phyloP scores from a whole-genome alignment of 176 grass and related monocot species.

The Musa schizocarpa region DNA sequence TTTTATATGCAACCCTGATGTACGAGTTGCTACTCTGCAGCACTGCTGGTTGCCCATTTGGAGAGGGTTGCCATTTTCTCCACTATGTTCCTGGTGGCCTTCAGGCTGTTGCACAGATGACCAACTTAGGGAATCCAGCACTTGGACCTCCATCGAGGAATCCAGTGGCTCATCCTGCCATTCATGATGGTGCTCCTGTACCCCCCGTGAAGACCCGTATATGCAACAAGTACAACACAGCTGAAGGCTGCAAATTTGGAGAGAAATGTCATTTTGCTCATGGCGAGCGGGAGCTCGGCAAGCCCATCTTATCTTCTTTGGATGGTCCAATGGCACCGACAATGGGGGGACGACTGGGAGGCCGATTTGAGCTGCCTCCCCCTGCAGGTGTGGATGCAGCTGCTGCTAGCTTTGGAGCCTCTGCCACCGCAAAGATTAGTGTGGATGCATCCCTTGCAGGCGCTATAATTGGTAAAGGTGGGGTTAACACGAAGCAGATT shows the following conservation, averaged over 20 bases:
- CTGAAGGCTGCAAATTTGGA: slow-evolving; percentile 79
- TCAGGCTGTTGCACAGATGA: slow-evolving; percentile 57
- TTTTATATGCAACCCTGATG: not conserved
- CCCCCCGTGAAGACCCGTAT: slow-evolving; percentile 55
- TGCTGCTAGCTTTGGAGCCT: slow-evolving; percentile 58
- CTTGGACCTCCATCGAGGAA: slow-evolving; percentile 39
- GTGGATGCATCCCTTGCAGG: slow-evolving; percentile 81
- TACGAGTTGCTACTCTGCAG: slow-evolving; percentile 34
- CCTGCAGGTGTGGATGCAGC: slow-evolving; percentile 25
- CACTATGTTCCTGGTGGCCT: slow-evolving; percentile 76
- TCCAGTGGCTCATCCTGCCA: slow-evolving; percentile 29
- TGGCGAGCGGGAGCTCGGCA: slow-evolving; percentile 69
- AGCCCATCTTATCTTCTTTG: slow-evolving; percentile 25
- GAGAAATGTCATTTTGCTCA: slow-evolving; percentile 87
- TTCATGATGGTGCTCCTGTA: slow-evolving; percentile 26
- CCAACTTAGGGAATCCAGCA: slow-evolving; percentile 44
- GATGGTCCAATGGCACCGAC: slow-evolving; percentile 35
- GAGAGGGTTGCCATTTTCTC: slow-evolving; percentile 74
- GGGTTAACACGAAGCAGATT: slow-evolving; percentile 86
- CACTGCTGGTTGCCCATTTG: slow-evolving; percentile 83
- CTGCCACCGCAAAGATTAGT: slow-evolving; percentile 84
- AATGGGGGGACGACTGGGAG: slow-evolving; percentile 38
- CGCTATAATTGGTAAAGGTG: slow-evolving; percentile 89
- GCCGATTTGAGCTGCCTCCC: slow-evolving; percentile 31
- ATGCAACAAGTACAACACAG: slow-evolving; percentile 81